Evolutionary conservation across 495 filamentous ascomycete species (phyloP).

Genomic region (Neurospora sp.): DNA sequence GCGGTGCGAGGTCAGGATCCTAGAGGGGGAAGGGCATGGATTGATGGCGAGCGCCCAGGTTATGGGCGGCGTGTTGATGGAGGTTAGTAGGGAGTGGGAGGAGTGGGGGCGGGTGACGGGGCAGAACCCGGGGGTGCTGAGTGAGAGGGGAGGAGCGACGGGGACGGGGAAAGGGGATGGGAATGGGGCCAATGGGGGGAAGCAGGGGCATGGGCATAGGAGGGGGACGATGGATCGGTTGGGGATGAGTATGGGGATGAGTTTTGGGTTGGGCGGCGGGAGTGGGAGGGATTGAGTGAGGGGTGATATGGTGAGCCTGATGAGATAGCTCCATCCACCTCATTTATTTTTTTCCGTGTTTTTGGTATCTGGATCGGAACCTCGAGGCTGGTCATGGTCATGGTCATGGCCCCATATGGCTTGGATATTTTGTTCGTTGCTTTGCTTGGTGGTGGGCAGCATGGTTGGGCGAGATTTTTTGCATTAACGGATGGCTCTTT

Average conservation of each 20-base stretch:
- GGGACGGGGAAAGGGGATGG: not conserved
- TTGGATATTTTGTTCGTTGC: no score
- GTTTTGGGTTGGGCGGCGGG: not conserved
- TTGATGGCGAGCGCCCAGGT: slow-evolving; percentile 91
- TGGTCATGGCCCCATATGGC: no score
- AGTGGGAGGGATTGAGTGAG: no score
- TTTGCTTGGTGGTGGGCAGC: no score
- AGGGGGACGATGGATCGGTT: not conserved
- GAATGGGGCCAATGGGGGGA: not conserved
- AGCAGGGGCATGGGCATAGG: not conserved
- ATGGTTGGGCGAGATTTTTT: no score
- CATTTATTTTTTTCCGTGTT: no score
- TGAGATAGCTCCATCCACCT: no score
- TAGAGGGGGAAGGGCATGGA: slow-evolving; percentile 91
- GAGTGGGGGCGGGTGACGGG: slow-evolving; percentile 60
- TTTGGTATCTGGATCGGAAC: no score
- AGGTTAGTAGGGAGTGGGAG: slow-evolving; percentile 91
- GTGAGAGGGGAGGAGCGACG: not conserved
- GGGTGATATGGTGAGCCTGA: no score
- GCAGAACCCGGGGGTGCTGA: not conserved
- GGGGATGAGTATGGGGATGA: not conserved
- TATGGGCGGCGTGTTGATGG: slow-evolving; percentile 86
- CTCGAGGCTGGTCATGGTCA: no score
- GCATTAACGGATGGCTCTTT: no score
- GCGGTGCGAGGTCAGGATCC: slow-evolving; percentile 77